These are phyloP conservation scores for Cairneyella variabilis DNA, from an alignment of 495 filamentous ascomycete species.

Conservation along the genomic window DNA sequence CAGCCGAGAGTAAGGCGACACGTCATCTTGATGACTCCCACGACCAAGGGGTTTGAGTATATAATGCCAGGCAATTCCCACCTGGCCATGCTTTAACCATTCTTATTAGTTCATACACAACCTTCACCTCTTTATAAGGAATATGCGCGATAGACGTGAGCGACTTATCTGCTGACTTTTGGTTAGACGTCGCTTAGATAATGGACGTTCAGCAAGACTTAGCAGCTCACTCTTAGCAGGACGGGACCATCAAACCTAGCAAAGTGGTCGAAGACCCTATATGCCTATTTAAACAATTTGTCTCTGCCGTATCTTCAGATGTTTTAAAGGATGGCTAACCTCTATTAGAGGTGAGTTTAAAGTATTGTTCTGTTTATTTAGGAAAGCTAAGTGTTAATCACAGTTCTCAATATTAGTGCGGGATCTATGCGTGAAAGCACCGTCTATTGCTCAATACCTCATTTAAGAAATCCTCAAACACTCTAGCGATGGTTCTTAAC, in stretches of 20 bases:
- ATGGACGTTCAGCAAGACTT: slow-evolving; percentile 4
- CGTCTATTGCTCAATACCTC: slow-evolving; percentile 6
- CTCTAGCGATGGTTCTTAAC: neutral
- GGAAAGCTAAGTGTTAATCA: slow-evolving; percentile 11
- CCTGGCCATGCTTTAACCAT: neutral
- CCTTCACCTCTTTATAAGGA: neutral
- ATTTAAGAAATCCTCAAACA: slow-evolving; percentile 13
- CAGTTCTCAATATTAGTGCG: slow-evolving; percentile 11
- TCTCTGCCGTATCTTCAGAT: neutral
- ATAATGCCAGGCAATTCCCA: neutral
- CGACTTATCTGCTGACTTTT: slow-evolving; percentile 1
- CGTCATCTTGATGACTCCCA: neutral
- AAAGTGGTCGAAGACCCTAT: slow-evolving; percentile 9
- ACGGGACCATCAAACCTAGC: slow-evolving; percentile 3
- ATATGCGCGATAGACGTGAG: slow-evolving; percentile 11
- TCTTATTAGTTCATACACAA: neutral
- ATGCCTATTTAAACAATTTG: slow-evolving; percentile 4
- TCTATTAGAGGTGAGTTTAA: slow-evolving; percentile 7
- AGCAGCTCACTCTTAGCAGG: neutral
- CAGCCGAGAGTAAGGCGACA: neutral
- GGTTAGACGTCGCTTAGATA: neutral
- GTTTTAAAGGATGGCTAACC: slow-evolving; percentile 1
- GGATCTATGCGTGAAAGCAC: slow-evolving; percentile 8
- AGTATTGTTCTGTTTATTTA: neutral
- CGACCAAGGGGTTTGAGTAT: neutral